These are phyloP conservation scores for Jasminum sambac DNA, from an alignment of 257 asterid species.

Conservation along the genomic window DNA sequence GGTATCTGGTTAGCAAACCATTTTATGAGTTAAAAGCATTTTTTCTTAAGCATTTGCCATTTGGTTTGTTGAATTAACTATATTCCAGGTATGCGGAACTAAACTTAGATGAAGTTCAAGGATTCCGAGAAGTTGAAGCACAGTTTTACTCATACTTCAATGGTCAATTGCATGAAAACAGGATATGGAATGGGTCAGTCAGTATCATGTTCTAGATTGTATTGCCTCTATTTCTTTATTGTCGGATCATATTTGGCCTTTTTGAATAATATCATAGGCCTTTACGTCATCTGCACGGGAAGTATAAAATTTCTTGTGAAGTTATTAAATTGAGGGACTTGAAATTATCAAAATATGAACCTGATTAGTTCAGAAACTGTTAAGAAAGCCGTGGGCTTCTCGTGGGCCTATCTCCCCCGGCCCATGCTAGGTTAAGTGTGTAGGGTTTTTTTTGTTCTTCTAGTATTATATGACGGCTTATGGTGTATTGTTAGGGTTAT, in stretches of 20 bases:
- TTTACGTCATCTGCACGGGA: not conserved
- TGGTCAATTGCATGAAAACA: constrained; percentile 68
- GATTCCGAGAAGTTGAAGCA: constrained; percentile 61
- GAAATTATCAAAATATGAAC: constrained; percentile 7
- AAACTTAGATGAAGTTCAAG: constrained; percentile 60
- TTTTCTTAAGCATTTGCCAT: constrained; percentile 13
- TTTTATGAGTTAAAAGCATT: not conserved
- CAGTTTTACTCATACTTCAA: constrained; percentile 72
- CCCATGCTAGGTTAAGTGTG: no score
- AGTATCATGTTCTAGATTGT: constrained; percentile 9
- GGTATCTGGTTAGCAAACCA: not conserved
- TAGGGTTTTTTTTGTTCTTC: no score
- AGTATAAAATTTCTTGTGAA: not conserved
- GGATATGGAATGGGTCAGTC: constrained; percentile 88
- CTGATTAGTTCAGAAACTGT: constrained; percentile 12
- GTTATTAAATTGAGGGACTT: constrained; percentile 16
- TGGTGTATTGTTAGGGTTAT: no score
- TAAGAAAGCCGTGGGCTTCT: no score
- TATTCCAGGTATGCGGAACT: constrained; percentile 60
- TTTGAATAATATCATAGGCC: not conserved
- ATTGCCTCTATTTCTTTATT: not conserved
- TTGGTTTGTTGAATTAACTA: constrained; percentile 23
- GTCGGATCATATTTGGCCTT: not conserved
- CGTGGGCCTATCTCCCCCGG: no score
- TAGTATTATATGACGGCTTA: no score